Percentiles rank a stretch among this genome's conserved stretches.
phyloP scores from a whole-genome alignment of 202 grass and related monocot genomes.

The Schoenoplectus tabernaemontani region DNA sequence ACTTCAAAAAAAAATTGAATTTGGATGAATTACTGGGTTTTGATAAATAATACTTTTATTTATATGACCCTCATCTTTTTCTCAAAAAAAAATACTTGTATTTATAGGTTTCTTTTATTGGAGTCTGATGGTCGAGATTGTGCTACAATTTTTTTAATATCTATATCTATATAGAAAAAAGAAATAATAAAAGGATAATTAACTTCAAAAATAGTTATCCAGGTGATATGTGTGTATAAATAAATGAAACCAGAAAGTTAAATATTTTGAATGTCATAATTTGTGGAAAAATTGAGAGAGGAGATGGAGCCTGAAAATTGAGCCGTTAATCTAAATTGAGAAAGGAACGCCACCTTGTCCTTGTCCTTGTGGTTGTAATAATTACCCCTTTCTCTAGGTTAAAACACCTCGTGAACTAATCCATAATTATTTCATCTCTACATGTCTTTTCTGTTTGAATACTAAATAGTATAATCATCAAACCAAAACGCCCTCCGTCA shows the following conservation, averaged over 20 bases:
- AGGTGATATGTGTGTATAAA: neutral
- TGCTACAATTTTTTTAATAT: too few relatives aligned
- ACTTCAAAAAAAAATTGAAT: too few relatives aligned
- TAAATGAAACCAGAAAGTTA: neutral
- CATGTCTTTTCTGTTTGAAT: neutral
- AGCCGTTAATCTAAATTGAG: slow-evolving; percentile 21
- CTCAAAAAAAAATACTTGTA: too few relatives aligned
- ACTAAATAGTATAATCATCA: slow-evolving; percentile 25
- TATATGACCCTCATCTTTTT: too few relatives aligned
- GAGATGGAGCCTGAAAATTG: neutral
- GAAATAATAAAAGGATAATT: too few relatives aligned
- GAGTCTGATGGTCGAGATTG: too few relatives aligned
- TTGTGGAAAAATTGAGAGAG: neutral
- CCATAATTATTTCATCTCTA: slow-evolving; percentile 1
- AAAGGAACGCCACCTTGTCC: too few relatives aligned
- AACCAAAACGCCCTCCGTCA: neutral
- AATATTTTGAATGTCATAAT: neutral
- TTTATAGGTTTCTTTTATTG: too few relatives aligned
- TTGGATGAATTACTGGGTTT: too few relatives aligned
- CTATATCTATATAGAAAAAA: too few relatives aligned
- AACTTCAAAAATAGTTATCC: neutral
- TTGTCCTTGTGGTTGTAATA: slow-evolving; percentile 25
- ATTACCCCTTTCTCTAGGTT: slow-evolving; percentile 15
- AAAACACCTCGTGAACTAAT: slow-evolving; percentile 6
- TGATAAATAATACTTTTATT: too few relatives aligned